Percentiles rank a stretch among this genome's conserved stretches.
Evolutionary conservation across 495 filamentous ascomycete species (phyloP).

Genomic region (Talaromyces wortmannii): DNA sequence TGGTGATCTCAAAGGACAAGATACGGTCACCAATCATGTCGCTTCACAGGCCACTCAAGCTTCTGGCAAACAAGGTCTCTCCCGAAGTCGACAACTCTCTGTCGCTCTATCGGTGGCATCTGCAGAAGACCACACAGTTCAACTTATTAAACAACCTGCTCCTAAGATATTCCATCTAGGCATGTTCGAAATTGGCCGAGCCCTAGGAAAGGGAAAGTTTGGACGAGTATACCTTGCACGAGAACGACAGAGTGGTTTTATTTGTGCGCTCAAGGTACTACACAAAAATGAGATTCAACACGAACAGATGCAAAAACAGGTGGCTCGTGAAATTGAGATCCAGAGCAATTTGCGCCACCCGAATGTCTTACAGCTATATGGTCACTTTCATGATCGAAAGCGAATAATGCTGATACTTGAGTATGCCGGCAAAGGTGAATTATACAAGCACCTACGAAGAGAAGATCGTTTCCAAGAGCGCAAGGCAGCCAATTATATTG

Average conservation of each 20-base stretch:
- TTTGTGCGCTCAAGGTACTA: conserved; percentile 93
- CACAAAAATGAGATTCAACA: conserved; percentile 91
- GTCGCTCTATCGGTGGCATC: too few species aligned
- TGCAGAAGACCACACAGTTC: not conserved
- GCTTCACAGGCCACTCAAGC: too few species aligned
- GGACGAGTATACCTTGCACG: conserved; percentile 93
- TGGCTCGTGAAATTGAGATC: conserved; percentile 95
- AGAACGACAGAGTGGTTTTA: conserved; percentile 80
- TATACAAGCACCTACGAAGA: conserved; percentile 91
- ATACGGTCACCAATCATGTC: too few species aligned
- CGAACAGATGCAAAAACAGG: conserved; percentile 91
- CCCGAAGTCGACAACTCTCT: too few species aligned
- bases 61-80: too few species aligned
- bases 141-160: conserved; percentile 52
- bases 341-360: conserved; percentile 94
- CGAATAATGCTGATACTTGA: conserved; percentile 88
- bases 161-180: conserved; percentile 83
- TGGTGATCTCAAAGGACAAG: too few species aligned
- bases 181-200: conserved; percentile 98
- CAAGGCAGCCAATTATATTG: conserved; percentile 93
- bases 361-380: conserved; percentile 88
- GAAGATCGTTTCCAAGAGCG: conserved; percentile 88
- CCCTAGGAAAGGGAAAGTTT: conserved; percentile 95
- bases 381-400: conserved; percentile 96
- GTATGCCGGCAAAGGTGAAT: conserved; percentile 90